Evolutionary conservation across 495 filamentous ascomycete genomes (phyloP).

Genomic region (Echria macrotheca): DNA sequence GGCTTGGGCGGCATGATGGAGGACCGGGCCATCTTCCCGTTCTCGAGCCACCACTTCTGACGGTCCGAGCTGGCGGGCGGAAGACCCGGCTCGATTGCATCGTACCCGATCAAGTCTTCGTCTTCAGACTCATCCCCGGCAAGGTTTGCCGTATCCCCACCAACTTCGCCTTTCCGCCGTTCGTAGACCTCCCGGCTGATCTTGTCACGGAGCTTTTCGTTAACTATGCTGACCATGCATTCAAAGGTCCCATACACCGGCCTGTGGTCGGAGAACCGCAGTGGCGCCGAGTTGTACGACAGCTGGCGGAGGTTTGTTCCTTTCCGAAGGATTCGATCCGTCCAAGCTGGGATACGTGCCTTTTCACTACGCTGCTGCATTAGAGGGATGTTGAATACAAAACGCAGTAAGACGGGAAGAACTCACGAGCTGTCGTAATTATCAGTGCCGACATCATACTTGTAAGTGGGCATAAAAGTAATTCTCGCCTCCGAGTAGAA

Average conservation of each 20-base stretch:
- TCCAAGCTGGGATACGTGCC: slow-evolving; percentile 92
- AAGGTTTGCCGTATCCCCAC: slow-evolving; percentile 39
- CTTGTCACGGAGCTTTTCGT: slow-evolving; percentile 64
- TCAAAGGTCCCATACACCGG: slow-evolving; percentile 87
- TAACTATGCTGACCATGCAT: slow-evolving; percentile 71
- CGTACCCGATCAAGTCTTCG: slow-evolving; percentile 67
- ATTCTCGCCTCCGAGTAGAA: slow-evolving; percentile 86
- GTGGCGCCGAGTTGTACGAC: slow-evolving; percentile 68
- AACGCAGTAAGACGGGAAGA: neutral
- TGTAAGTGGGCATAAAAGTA: slow-evolving; percentile 87
- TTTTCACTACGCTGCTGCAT: slow-evolving; percentile 62
- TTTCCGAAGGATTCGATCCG: slow-evolving; percentile 84
- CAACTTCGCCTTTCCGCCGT: slow-evolving; percentile 56
- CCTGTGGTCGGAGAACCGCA: slow-evolving; percentile 88
- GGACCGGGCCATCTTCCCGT: slow-evolving; percentile 72
- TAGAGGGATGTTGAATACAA: slow-evolving; percentile 6
- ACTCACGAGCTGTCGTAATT: slow-evolving; percentile 86
- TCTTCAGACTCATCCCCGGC: slow-evolving; percentile 58
- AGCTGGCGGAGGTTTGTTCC: slow-evolving; percentile 77
- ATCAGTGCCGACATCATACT: slow-evolving; percentile 83
- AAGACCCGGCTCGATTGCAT: slow-evolving; percentile 70
- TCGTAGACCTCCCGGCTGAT: slow-evolving; percentile 69
- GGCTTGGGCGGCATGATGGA: slow-evolving; percentile 56
- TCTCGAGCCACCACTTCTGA: slow-evolving; percentile 92
- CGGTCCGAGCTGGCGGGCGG: slow-evolving; percentile 87